phyloP scores from a whole-genome alignment of 371 early-diverging fungal species.

The Dichotomocladium elegans region DNA sequence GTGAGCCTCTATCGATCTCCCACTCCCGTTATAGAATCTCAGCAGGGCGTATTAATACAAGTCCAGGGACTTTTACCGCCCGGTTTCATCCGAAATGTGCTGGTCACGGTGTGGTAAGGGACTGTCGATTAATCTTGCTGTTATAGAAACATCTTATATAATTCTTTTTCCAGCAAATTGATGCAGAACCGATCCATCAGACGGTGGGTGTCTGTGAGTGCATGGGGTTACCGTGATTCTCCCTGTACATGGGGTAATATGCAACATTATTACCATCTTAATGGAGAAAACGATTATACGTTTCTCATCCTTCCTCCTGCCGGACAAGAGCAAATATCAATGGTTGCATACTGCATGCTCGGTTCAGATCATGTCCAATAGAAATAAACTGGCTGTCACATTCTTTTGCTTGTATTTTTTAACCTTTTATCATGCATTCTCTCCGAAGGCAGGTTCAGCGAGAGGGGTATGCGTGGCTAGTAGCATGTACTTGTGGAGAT shows the following conservation, averaged over 20 bases:
- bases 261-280: conserved; percentile 40
- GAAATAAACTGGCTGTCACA: background rate
- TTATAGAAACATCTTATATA: background rate
- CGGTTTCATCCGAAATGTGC: conserved; percentile 20
- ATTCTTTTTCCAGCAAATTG: too few relatives aligned
- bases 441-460: too few relatives aligned
- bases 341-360: background rate
- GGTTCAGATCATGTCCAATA: conserved; percentile 4
- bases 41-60: conserved; percentile 20
- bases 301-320: conserved; percentile 12
- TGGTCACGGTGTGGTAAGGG: conserved; percentile 30
- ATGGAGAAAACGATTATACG: conserved; percentile 11
- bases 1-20: conserved; percentile 51
- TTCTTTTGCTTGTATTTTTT: too few relatives aligned
- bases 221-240: conserved; percentile 67
- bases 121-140: background rate
- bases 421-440: too few relatives aligned
- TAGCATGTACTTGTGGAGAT: too few relatives aligned
- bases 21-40: conserved; percentile 2
- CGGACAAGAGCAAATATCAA: background rate
- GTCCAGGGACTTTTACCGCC: conserved; percentile 38
- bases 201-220: conserved; percentile 56
- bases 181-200: conserved; percentile 10
- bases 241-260: conserved; percentile 56
- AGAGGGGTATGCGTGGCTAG: too few relatives aligned